Base-by-base conservation (phyloP, 73 alveolate genomes). In the Stentor coeruleus region DNA sequence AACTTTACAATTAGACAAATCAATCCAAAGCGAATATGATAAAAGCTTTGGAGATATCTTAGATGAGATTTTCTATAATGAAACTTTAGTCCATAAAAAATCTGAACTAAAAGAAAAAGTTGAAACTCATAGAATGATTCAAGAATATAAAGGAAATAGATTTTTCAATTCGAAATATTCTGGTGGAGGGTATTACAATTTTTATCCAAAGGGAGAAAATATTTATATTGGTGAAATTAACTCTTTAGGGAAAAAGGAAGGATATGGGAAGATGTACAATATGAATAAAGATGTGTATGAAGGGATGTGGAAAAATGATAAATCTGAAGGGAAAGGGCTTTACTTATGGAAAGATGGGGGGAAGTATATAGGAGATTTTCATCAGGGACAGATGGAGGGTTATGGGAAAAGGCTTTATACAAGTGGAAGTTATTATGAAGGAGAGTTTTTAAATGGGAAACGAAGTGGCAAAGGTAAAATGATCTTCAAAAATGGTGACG, bases 231-330 rank as follows among this genome's bases (percentile, higher is more conserved):
- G 94, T 38, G 86, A 88, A 49, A 77, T 88, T 57, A 55, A 82
- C 3, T 80, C 83, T 84, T n/a, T 20, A n/a, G 90, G 87, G 74
- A 82, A 81, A 87, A 88, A 80, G 81, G 80, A 82, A 79, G 94
- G 94, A 33, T 81, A 77, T 55, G 94, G 94, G 11, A 85, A 38
- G 4, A 86, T 88, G 3, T 31, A 82, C 72, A 88, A 88, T 91
- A 85, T 87, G 33, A 89, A 92, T 84, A 98, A 98, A 4, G 96
- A 95, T 76, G 88, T 77, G 39, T 95, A 95, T 86, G 97, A 95
- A 82, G 99, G 99, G 35, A 94, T 91, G 76, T 95, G 97, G 96
- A 86, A 80, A 80, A 88, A 93, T 74, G 96, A 94, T 84, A 90
- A 89, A 58, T 92, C 90, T 85, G 90, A 95, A 76, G 99, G 99